Conservation (phyloP, 371 early-diverging fungal species). For the Lichtheimia ramosa region DNA sequence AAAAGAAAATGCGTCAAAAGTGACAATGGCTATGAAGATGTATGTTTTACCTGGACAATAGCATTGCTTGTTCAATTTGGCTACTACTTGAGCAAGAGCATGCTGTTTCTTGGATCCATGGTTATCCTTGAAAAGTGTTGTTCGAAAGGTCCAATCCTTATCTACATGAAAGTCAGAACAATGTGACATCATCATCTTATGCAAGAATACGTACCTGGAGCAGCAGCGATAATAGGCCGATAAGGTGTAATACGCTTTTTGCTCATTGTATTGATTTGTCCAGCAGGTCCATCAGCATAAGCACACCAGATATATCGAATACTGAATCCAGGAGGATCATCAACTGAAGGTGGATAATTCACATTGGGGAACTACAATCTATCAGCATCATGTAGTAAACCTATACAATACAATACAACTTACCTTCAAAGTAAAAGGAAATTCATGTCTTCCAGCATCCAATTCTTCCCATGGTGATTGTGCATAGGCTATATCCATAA, state of each 20-base stretch:
- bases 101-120: constrained; percentile 14
- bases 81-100: constrained; percentile 22
- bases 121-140: constrained; percentile 12
- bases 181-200: too few species aligned
- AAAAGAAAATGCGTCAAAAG: neutral
- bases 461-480: constrained; percentile 21
- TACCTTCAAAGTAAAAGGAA: constrained; percentile 53
- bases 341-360: constrained; percentile 36
- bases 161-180: neutral
- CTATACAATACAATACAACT: neutral
- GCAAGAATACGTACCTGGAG: constrained; percentile 6
- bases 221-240: constrained; percentile 30
- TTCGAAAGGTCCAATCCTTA: constrained; percentile 21
- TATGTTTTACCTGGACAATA: constrained; percentile 23
- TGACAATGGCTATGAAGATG: neutral
- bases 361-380: constrained; percentile 32
- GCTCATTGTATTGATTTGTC: constrained; percentile 24
- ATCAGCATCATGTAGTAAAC: too few species aligned
- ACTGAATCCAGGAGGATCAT: constrained; percentile 27
- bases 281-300: constrained; percentile 40
- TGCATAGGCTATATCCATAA: neutral
- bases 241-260: constrained; percentile 21
- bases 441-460: constrained; percentile 33
- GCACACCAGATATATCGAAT: constrained; percentile 51
- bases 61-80: constrained; percentile 21